phyloP scores from a whole-genome alignment of 768 basidiomycete genomes.

The Collybia mongolica region DNA sequence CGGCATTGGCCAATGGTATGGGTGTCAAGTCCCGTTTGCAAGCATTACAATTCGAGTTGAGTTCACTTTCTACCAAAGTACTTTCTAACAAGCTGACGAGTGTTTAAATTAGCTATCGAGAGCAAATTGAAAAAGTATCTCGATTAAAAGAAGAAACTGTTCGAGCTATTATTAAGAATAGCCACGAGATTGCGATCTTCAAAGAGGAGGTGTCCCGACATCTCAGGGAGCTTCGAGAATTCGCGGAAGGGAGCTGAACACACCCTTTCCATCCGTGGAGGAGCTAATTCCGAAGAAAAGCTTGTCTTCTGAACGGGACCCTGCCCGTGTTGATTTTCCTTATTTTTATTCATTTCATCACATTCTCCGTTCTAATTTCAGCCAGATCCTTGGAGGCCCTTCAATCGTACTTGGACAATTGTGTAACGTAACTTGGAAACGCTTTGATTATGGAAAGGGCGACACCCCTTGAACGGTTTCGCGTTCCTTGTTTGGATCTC shows the following conservation, averaged over 20 bases:
- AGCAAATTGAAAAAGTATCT: slow-evolving; percentile 74
- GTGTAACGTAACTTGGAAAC: too few relatives aligned
- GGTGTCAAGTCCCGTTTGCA: slow-evolving; percentile 79
- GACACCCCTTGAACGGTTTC: too few relatives aligned
- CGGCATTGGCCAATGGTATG: slow-evolving; percentile 78
- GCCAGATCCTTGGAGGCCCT: too few relatives aligned
- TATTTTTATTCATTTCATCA: too few relatives aligned
- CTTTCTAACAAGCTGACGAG: neutral
- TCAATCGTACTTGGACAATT: too few relatives aligned
- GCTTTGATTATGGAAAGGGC: too few relatives aligned
- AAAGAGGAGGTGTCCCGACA: slow-evolving; percentile 76
- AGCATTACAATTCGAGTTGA: slow-evolving; percentile 72
- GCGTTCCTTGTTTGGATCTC: too few relatives aligned
- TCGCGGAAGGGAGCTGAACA: slow-evolving; percentile 40
- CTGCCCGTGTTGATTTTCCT: too few relatives aligned
- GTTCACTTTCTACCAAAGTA: slow-evolving; percentile 16
- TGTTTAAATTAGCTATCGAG: slow-evolving; percentile 58
- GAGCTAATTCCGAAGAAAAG: too few relatives aligned
- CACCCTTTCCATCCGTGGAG: too few relatives aligned
- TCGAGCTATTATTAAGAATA: slow-evolving; percentile 80
- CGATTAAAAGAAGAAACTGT: slow-evolving; percentile 78
- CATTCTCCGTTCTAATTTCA: too few relatives aligned
- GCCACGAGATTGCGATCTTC: slow-evolving; percentile 80
- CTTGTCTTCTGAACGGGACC: too few relatives aligned
- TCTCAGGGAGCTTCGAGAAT: slow-evolving; percentile 65